A percentile compares a stretch with the other conserved stretches of the same genome.
Evolutionary conservation across 495 filamentous ascomycete species (phyloP).

Genomic region (Xylaria sp.): DNA sequence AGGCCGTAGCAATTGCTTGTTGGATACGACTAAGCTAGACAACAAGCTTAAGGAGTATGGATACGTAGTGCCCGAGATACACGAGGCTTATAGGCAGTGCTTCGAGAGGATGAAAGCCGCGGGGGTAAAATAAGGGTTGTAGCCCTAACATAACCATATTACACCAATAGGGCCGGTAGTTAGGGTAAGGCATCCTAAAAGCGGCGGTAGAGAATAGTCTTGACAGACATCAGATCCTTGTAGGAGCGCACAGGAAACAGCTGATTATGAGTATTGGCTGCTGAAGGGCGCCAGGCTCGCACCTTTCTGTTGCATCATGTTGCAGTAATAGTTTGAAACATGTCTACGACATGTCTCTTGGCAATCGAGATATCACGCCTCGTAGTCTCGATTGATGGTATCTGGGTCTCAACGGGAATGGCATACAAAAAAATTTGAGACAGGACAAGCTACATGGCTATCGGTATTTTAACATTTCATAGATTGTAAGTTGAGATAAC

Average conservation of each 20-base stretch:
- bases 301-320: neutral
- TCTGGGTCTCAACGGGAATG: neutral
- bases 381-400: neutral
- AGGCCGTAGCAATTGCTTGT: constrained; percentile 67
- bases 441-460: neutral
- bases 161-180: neutral
- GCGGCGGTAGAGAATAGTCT: neutral
- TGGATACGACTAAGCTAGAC: constrained; percentile 66
- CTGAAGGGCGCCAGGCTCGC: neutral
- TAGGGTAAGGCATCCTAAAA: neutral
- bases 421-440: neutral
- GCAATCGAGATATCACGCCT: neutral
- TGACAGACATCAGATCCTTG: neutral
- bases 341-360: neutral
- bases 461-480: neutral
- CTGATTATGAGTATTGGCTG: neutral
- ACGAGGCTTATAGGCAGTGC: constrained; percentile 65
- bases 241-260: neutral
- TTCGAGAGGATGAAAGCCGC: constrained; percentile 70
- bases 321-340: neutral
- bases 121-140: constrained; percentile 50
- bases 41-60: constrained; percentile 66
- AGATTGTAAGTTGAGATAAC: neutral
- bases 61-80: constrained; percentile 65
- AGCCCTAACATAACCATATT: neutral